Conservation (phyloP, 305 asterid species). For the Fraxinus baroniana region DNA sequence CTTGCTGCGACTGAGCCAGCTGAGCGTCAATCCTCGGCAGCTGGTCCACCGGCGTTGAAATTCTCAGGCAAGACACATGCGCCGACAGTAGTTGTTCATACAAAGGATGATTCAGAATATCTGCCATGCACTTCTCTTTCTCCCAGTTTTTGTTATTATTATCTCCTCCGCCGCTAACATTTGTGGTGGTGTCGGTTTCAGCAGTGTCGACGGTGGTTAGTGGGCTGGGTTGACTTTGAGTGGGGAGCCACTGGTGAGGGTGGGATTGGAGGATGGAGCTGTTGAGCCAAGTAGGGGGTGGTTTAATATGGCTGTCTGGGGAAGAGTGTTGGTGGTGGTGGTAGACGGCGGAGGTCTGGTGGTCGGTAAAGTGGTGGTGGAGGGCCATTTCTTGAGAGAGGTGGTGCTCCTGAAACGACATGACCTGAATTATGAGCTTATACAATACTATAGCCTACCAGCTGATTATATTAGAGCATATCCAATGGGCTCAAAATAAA, state of each 20-base stretch:
- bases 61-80: constrained; percentile 74
- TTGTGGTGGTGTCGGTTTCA: not conserved
- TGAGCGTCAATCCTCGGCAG: constrained; percentile 73
- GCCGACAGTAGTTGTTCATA: constrained; percentile 71
- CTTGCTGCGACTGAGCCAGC: constrained; percentile 64
- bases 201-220: not conserved
- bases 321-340: constrained; percentile 30
- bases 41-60: constrained; percentile 81
- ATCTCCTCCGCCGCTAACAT: constrained; percentile 20
- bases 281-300: constrained; percentile 37
- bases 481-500: too few relatives aligned
- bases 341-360: constrained; percentile 30
- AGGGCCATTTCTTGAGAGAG: constrained; percentile 45
- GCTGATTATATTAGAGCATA: not conserved
- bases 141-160: constrained; percentile 43
- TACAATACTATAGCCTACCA: not conserved
- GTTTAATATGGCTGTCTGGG: not conserved
- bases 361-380: constrained; percentile 35
- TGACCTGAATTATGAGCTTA: constrained; percentile 17
- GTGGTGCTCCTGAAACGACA: constrained; percentile 56
- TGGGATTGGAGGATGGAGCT: constrained; percentile 18
- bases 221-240: constrained; percentile 42
- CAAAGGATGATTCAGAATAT: constrained; percentile 59
- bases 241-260: constrained; percentile 51
- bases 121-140: constrained; percentile 67